Percentiles rank a stretch among this genome's conserved stretches.
Conservation (phyloP, 306 rosid species). For the Hippophae tibetana region DNA sequence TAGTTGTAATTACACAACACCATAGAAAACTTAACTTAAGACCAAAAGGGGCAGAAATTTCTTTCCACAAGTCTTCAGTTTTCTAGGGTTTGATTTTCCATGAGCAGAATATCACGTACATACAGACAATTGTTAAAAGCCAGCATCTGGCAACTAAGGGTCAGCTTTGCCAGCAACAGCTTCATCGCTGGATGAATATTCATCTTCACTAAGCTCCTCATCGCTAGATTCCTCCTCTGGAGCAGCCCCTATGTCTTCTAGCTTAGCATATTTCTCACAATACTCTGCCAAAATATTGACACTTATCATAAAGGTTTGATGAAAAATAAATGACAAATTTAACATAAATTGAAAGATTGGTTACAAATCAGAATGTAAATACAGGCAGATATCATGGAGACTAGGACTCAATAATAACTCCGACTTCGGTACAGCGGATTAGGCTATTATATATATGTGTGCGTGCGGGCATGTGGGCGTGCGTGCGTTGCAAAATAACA, state of each 20-base stretch:
- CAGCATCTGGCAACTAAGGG: constrained; percentile 25
- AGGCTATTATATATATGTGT: too few species aligned
- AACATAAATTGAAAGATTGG: too few species aligned
- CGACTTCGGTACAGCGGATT: too few species aligned
- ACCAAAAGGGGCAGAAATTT: constrained; percentile 20
- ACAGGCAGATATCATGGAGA: too few species aligned
- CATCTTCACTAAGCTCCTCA: constrained; percentile 66
- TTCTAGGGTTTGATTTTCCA: constrained; percentile 27
- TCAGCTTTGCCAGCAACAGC: constrained; percentile 57
- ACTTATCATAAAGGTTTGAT: too few species aligned
- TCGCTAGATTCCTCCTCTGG: constrained; percentile 50
- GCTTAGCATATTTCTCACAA: constrained; percentile 15
- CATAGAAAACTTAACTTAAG: neutral
- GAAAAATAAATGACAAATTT: too few species aligned
- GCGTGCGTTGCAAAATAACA: too few species aligned
- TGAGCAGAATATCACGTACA: constrained; percentile 32
- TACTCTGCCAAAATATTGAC: too few species aligned
- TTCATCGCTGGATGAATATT: constrained; percentile 48
- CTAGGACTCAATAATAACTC: too few species aligned
- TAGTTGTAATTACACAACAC: too few species aligned
- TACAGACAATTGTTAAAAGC: constrained; percentile 11
- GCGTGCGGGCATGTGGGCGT: too few species aligned
- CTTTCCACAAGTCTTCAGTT: constrained; percentile 29
- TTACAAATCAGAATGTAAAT: too few species aligned
- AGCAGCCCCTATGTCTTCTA: constrained; percentile 49